Conservation (phyloP, 2,329 filamentous ascomycete genomes). For the Knufia fluminis region DNA sequence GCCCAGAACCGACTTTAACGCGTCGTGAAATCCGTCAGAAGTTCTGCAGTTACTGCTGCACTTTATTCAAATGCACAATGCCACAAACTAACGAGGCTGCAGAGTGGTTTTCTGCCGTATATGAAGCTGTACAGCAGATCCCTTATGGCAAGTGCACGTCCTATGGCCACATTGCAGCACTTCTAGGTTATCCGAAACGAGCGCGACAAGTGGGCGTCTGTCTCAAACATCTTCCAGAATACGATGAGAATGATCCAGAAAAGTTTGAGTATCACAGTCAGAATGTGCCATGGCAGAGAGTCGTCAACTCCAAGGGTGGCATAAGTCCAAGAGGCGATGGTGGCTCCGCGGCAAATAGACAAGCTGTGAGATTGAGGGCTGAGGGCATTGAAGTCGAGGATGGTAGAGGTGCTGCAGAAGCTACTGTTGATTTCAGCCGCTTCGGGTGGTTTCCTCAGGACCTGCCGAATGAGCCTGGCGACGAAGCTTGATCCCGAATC, state of each 20-base stretch:
- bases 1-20: no score
- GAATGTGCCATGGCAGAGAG: constrained; percentile 90
- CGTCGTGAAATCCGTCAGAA: no score
- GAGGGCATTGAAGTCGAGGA: constrained; percentile 36
- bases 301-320: constrained; percentile 76
- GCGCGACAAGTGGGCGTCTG: constrained; percentile 82
- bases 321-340: constrained; percentile 60
- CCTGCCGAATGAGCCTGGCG: constrained; percentile 38
- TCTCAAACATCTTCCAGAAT: constrained; percentile 68
- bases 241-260: constrained; percentile 37
- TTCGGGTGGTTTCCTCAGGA: constrained; percentile 44
- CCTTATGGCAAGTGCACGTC: constrained; percentile 74
- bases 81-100: constrained; percentile 37
- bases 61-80: not conserved
- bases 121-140: constrained; percentile 75
- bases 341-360: constrained; percentile 30
- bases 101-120: constrained; percentile 55
- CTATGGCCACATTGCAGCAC: constrained; percentile 63
- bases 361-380: constrained; percentile 32
- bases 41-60: not conserved
- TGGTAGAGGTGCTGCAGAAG: constrained; percentile 35
- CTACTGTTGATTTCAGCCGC: constrained; percentile 32
- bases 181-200: constrained; percentile 56
- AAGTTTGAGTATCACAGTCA: constrained; percentile 54
- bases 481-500: constrained; percentile 8